Percentiles rank a stretch among this genome's conserved stretches.
These are phyloP conservation scores for Pythium scleroteichum DNA, from an alignment of 352 stramenopile genomes.

Conservation along the genomic window DNA sequence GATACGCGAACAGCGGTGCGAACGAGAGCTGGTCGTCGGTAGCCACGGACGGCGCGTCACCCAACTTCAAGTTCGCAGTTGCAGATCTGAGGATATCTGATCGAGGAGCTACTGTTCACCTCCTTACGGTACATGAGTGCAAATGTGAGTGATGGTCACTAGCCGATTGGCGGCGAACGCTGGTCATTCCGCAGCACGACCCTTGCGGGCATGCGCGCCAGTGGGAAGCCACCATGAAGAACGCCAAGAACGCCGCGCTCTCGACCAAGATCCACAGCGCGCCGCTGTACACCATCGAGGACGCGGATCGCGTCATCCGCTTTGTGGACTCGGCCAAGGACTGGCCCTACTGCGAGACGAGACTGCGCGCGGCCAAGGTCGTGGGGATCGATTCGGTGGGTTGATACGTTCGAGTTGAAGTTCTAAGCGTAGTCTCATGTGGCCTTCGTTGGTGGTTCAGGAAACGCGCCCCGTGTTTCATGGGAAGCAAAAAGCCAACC, in stretches of 20 bases:
- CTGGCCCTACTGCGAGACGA: constrained; percentile 50
- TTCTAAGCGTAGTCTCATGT: neutral
- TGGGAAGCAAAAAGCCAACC: constrained; percentile 40
- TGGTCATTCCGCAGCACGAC: constrained; percentile 17
- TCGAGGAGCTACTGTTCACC: constrained; percentile 3
- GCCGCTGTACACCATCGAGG: constrained; percentile 52
- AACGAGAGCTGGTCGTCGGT: no score
- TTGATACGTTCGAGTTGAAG: constrained; percentile 14
- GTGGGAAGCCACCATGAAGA: constrained; percentile 37
- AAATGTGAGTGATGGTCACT: constrained; percentile 17
- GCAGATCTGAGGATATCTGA: constrained; percentile 4
- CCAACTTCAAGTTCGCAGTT: constrained; percentile 24
- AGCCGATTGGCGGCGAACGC: neutral
- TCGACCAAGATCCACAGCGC: constrained; percentile 49
- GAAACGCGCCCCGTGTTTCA: constrained; percentile 66
- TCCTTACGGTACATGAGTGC: neutral
- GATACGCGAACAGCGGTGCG: constrained; percentile 16
- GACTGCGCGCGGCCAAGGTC: constrained; percentile 46
- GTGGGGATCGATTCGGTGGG: constrained; percentile 76
- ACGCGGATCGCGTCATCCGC: constrained; percentile 37
- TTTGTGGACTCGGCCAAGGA: constrained; percentile 51
- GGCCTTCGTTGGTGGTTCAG: constrained; percentile 35
- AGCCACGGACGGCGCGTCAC: constrained; percentile 14
- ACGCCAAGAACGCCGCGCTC: constrained; percentile 27
- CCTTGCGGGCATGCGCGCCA: constrained; percentile 21